Conservation (phyloP, 78 protist species). For the Dictyostelium capitatum region DNA sequence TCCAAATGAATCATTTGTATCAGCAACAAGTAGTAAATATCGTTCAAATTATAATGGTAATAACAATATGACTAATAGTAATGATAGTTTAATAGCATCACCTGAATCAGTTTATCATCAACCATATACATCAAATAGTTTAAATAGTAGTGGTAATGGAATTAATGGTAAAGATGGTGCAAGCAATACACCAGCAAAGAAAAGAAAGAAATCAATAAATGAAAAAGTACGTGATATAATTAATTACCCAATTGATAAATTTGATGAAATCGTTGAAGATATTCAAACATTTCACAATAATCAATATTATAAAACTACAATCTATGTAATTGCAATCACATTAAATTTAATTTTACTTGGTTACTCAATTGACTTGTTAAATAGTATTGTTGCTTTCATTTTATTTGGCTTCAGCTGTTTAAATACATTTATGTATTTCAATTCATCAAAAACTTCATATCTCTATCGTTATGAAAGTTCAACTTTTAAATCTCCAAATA, state of each 20-base stretch:
- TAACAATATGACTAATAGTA: neutral
- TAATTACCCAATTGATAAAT: conserved; percentile 42
- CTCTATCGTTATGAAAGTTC: conserved; percentile 43
- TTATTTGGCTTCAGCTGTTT: neutral
- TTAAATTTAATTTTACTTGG: conserved; percentile 33
- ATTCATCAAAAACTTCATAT: conserved; percentile 24
- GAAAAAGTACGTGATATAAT: conserved; percentile 23
- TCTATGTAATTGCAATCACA: conserved; percentile 3
- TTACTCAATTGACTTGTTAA: conserved; percentile 39
- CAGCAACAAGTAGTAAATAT: conserved; percentile 7
- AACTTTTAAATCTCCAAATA: conserved; percentile 46
- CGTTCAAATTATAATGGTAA: neutral
- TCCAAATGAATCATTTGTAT: conserved; percentile 39
- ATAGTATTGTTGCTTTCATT: conserved; percentile 3
- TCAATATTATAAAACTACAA: conserved; percentile 2
- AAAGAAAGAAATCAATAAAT: neutral
- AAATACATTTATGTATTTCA: conserved; percentile 15
- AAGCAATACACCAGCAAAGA: conserved; percentile 30
- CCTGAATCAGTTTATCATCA: conserved; percentile 16
- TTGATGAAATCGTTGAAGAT: conserved; percentile 28
- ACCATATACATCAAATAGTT: neutral
- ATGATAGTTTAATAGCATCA: neutral
- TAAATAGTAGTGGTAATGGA: neutral
- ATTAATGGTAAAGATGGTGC: neutral
- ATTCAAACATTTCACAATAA: neutral